These are phyloP conservation scores for Gorgonomyces haynaldii DNA, from an alignment of 192 early-diverging fungal genomes.

Conservation along the genomic window DNA sequence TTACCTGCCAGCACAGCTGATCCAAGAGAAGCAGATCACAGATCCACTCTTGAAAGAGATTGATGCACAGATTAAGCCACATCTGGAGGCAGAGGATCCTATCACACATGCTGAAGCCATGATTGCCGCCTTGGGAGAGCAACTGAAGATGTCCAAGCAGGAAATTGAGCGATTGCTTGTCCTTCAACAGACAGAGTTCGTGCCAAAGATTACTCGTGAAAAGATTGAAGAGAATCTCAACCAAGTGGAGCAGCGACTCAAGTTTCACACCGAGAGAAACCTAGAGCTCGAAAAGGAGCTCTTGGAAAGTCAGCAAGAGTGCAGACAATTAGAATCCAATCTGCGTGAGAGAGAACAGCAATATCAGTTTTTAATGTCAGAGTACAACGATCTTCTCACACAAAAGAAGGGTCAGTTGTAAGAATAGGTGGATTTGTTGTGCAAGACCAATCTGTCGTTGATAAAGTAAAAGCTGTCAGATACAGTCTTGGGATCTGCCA, in stretches of 20 bases:
- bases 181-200: conserved; percentile 24
- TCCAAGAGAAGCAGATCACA: conserved; percentile 21
- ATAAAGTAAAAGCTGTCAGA: conserved; percentile 53
- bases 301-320: conserved; percentile 10
- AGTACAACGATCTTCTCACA: conserved; percentile 31
- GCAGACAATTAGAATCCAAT: conserved; percentile 14
- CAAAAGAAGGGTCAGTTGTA: too few species aligned
- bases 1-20: conserved; percentile 29
- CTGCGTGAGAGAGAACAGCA: conserved; percentile 36
- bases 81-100: neutral
- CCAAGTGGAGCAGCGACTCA: conserved; percentile 10
- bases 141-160: too few species aligned
- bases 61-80: neutral
- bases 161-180: conserved; percentile 16
- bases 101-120: too few species aligned
- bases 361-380: conserved; percentile 35
- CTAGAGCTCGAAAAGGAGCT: conserved; percentile 19
- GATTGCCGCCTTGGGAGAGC: too few species aligned
- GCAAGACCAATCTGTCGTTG: conserved; percentile 39
- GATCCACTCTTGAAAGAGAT: too few species aligned
- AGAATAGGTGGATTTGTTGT: conserved; percentile 40
- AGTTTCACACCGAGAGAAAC: conserved; percentile 12
- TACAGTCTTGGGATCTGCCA: conserved; percentile 20
- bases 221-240: conserved; percentile 13
- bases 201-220: conserved; percentile 17